Evolutionary conservation across 2,329 filamentous ascomycete species (phyloP).

Genomic region (Fusarium sp.): DNA sequence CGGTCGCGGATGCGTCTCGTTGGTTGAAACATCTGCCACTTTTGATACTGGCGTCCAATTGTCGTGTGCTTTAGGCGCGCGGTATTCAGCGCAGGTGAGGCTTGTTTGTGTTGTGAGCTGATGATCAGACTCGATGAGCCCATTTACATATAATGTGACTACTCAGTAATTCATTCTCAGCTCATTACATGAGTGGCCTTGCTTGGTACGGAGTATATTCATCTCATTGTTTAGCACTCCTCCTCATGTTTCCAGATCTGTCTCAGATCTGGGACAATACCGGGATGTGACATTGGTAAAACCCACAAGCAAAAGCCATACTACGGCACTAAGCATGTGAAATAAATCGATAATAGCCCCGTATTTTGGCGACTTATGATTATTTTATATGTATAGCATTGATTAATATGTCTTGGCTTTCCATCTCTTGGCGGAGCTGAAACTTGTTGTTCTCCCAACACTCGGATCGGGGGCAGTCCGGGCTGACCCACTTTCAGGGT

Average conservation of each 20-base stretch:
- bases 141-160: neutral
- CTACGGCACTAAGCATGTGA: neutral
- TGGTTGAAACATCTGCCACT: conserved; percentile 27
- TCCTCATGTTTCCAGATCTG: conserved; percentile 16
- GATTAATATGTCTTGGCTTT: conserved; percentile 2
- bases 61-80: conserved; percentile 35
- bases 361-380: neutral
- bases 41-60: conserved; percentile 24
- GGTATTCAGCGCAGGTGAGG: neutral
- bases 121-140: neutral
- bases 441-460: conserved; percentile 2
- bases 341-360: conserved; percentile 3
- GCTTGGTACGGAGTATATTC: neutral
- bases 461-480: neutral
- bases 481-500: neutral
- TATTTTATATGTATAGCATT: conserved; percentile 17
- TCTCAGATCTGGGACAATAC: conserved; percentile 26
- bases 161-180: too few relatives aligned
- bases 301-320: conserved; percentile 9
- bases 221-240: conserved; percentile 3
- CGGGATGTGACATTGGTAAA: conserved; percentile 35
- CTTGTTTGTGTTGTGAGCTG: conserved; percentile 14
- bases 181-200: too few relatives aligned
- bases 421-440: conserved; percentile 8
- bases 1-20: conserved; percentile 45